phyloP scores from a whole-genome alignment of 768 basidiomycete genomes.

The Boletus eberwhitei region DNA sequence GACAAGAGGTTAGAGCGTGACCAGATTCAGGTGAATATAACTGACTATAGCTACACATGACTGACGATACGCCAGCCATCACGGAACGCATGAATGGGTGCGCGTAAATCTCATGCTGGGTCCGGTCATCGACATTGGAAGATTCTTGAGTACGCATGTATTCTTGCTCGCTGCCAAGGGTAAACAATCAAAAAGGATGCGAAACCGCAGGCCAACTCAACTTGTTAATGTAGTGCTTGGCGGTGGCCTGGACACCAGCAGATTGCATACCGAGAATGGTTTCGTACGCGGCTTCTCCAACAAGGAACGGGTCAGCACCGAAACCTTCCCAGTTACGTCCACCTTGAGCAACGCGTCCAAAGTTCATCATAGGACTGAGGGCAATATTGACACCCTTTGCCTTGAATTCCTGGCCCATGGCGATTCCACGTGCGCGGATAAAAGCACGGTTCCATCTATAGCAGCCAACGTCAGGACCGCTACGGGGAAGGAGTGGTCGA shows the following conservation, averaged over 20 bases:
- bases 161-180: constrained; percentile 34
- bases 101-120: constrained; percentile 55
- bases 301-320: constrained; percentile 83
- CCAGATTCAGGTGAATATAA: neutral
- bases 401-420: constrained; percentile 79
- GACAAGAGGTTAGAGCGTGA: neutral
- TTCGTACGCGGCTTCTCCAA: constrained; percentile 73
- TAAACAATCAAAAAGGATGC: neutral
- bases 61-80: constrained; percentile 59
- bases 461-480: neutral
- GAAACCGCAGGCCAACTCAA: constrained; percentile 31
- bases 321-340: constrained; percentile 97
- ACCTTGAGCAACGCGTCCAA: constrained; percentile 72
- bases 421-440: constrained; percentile 70
- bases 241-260: constrained; percentile 82
- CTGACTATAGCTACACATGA: constrained; percentile 63
- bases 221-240: constrained; percentile 80
- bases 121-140: constrained; percentile 40
- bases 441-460: constrained; percentile 71
- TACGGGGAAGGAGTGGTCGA: neutral
- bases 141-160: constrained; percentile 32
- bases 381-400: constrained; percentile 83
- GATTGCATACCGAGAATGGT: constrained; percentile 81
- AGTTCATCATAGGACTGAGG: constrained; percentile 83
- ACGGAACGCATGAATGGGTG: constrained; percentile 58